Conservation (phyloP, 2,329 filamentous ascomycete genomes). For the Talaromyces marneffei region DNA sequence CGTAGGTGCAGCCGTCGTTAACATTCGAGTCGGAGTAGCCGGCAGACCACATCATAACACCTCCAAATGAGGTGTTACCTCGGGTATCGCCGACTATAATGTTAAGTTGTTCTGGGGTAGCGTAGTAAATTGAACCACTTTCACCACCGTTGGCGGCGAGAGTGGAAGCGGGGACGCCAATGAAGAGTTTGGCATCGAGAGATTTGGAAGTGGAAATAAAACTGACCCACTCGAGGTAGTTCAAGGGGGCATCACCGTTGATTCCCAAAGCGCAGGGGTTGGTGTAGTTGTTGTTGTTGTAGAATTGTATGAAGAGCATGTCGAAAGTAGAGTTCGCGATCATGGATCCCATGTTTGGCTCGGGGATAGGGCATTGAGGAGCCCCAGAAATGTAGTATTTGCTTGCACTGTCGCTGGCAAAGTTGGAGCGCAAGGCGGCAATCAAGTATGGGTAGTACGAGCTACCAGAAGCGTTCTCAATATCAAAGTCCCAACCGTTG, state of each 20-base stretch:
- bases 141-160: conserved; percentile 14
- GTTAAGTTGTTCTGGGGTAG: conserved; percentile 43
- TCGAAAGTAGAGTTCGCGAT: conserved; percentile 45
- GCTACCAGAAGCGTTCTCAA: conserved; percentile 36
- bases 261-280: conserved; percentile 25
- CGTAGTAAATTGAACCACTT: conserved; percentile 35
- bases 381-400: conserved; percentile 49
- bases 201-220: conserved; percentile 33
- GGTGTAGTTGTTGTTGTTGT: conserved; percentile 46
- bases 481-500: conserved; percentile 52
- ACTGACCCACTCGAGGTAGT: conserved; percentile 43
- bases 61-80: conserved; percentile 46
- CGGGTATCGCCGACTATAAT: conserved; percentile 41
- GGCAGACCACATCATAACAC: conserved; percentile 57
- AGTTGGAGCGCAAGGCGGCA: conserved; percentile 42
- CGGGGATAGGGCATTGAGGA: conserved; percentile 48
- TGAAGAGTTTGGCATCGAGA: conserved; percentile 47
- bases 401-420: conserved; percentile 27
- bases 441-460: conserved; percentile 37
- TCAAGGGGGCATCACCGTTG: conserved; percentile 17
- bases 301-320: conserved; percentile 53
- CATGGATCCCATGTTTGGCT: conserved; percentile 41
- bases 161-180: conserved; percentile 45
- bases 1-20: conserved; percentile 40
- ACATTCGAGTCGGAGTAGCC: conserved; percentile 43